A percentile compares a stretch with the other conserved stretches of the same genome.
These are phyloP conservation scores for Coniochaeta ligniaria DNA, from an alignment of 2,329 filamentous ascomycete species.

Conservation along the genomic window DNA sequence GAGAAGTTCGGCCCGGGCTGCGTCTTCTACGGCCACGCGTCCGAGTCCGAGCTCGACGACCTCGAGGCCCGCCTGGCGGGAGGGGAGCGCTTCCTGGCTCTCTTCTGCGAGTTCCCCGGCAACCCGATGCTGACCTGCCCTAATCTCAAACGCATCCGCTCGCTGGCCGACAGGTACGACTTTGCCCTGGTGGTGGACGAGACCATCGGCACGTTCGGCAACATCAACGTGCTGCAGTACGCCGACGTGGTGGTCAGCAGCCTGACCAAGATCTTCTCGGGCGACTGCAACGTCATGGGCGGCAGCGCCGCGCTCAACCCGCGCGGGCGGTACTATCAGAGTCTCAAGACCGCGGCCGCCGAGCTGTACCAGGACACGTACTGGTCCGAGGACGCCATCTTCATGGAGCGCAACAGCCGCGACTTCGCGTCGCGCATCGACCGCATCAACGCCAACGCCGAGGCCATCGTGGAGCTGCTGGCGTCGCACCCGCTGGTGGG, in stretches of 20 bases:
- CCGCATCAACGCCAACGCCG: conserved; percentile 78
- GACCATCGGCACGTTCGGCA: conserved; percentile 93
- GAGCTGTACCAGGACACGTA: conserved; percentile 78
- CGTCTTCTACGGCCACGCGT: conserved; percentile 79
- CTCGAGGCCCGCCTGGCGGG: conserved; percentile 62
- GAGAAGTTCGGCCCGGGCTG: conserved; percentile 91
- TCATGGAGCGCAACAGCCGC: conserved; percentile 92
- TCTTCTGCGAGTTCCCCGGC: conserved; percentile 93
- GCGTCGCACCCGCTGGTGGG: conserved; percentile 57
- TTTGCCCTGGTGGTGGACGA: conserved; percentile 93
- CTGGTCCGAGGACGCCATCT: conserved; percentile 90
- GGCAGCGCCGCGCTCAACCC: conserved; percentile 64
- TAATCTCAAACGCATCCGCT: conserved; percentile 73
- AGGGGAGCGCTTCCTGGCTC: conserved; percentile 70
- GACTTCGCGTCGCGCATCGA: conserved; percentile 81
- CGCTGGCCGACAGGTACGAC: conserved; percentile 72
- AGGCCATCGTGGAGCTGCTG: conserved; percentile 71
- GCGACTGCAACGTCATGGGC: conserved; percentile 97
- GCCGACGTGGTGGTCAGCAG: conserved; percentile 92
- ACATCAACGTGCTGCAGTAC: conserved; percentile 84
- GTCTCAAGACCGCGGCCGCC: conserved; percentile 59
- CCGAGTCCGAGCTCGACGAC: conserved; percentile 71
- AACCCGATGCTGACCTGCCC: conserved; percentile 86
- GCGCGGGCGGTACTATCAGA: conserved; percentile 60
- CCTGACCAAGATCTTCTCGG: conserved; percentile 94